These are phyloP conservation scores for Aspergillus texensis DNA, from an alignment of 2,329 filamentous ascomycete genomes.

Conservation along the genomic window DNA sequence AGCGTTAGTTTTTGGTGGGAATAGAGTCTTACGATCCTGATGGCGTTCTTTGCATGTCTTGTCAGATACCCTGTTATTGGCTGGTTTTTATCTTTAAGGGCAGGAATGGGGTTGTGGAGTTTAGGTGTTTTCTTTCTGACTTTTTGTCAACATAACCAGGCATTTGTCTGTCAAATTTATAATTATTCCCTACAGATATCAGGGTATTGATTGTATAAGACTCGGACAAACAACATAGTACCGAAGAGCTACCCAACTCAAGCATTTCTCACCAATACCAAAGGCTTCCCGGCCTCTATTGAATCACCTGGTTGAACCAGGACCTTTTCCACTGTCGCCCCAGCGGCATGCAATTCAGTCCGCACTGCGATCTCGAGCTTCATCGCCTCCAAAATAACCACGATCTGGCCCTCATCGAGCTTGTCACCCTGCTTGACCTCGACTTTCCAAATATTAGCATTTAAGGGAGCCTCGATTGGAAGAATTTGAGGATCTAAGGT, in stretches of 20 bases:
- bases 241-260: background rate
- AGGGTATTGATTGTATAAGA: background rate
- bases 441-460: conserved; percentile 60
- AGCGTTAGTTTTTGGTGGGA: conserved; percentile 99
- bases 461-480: conserved; percentile 46
- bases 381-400: conserved; percentile 59
- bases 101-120: background rate
- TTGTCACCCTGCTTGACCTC: conserved; percentile 46
- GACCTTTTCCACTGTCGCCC: conserved; percentile 42
- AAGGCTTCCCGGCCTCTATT: conserved; percentile 38
- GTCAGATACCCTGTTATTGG: conserved; percentile 2
- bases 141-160: background rate
- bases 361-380: conserved; percentile 58
- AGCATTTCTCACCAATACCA: conserved; percentile 31
- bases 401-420: conserved; percentile 46
- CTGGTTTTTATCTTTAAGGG: background rate
- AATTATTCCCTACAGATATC: background rate
- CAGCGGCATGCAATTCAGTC: conserved; percentile 29
- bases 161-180: background rate
- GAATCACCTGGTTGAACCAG: conserved; percentile 44
- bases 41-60: background rate
- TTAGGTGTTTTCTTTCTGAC: background rate
- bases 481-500: conserved; percentile 39
- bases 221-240: background rate
- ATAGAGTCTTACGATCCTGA: conserved; percentile 26